phyloP scores from a whole-genome alignment of 768 basidiomycete genomes.

The Serendipita vermifera region DNA sequence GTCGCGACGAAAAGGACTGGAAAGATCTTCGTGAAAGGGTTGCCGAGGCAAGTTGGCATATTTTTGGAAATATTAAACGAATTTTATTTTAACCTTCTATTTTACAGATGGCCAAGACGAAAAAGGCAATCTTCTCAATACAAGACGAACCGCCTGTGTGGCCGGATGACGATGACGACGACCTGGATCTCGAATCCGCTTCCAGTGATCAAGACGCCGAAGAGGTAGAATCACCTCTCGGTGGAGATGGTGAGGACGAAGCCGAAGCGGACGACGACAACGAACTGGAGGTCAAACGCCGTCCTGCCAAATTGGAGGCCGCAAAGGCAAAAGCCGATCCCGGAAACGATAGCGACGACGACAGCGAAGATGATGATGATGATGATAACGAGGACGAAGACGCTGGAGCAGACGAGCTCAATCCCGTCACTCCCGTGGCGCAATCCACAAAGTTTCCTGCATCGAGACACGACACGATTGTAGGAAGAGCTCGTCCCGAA shows the following conservation, averaged over 20 bases:
- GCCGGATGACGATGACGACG: conserved; percentile 47
- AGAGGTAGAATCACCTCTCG: conserved; percentile 11
- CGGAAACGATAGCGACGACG: conserved; percentile 21
- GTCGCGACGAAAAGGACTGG: conserved; percentile 76
- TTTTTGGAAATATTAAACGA: conserved; percentile 3
- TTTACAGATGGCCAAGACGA: conserved; percentile 34
- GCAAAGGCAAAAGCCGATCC: conserved; percentile 23
- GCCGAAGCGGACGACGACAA: conserved; percentile 27
- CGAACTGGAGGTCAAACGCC: conserved; percentile 34
- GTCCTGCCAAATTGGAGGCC: conserved; percentile 12
- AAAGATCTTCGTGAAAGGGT: conserved; percentile 61
- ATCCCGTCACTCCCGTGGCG: too few relatives aligned
- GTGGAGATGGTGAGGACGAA: conserved; percentile 21
- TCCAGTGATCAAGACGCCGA: conserved; percentile 33
- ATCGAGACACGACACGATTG: conserved; percentile 8
- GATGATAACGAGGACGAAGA: conserved; percentile 24
- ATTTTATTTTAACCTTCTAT: not conserved
- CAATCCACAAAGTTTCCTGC: not conserved
- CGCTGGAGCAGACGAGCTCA: conserved; percentile 16
- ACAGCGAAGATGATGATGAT: conserved; percentile 17
- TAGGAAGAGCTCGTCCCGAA: conserved; percentile 4
- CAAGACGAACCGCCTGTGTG: conserved; percentile 81
- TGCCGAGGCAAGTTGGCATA: conserved; percentile 50
- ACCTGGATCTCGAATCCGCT: conserved; percentile 46
- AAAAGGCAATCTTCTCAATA: conserved; percentile 67